Evolutionary conservation across 257 asterid species (phyloP).

Genomic region (Solanum etuberosum): DNA sequence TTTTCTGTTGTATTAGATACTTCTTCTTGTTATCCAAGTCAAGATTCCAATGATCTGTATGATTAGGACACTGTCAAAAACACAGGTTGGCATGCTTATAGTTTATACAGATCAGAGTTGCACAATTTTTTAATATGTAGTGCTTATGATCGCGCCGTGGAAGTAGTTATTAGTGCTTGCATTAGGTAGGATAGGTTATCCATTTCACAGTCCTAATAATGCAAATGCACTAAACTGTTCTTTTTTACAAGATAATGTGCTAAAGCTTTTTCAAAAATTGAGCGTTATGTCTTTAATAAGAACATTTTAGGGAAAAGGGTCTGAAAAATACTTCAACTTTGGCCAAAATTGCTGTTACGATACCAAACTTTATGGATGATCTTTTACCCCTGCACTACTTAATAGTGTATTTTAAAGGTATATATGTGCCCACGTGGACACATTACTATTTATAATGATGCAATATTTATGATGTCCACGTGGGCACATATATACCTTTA

Average conservation of each 20-base stretch:
- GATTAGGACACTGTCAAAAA: neutral
- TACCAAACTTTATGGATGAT: no score
- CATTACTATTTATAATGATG: no score
- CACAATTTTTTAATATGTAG: neutral
- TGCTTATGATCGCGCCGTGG: neutral
- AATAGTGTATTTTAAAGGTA: no score
- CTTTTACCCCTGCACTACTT: no score
- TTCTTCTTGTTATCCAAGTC: conserved; percentile 3
- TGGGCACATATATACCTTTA: no score
- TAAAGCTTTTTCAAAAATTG: neutral
- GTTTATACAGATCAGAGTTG: neutral
- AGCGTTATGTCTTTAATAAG: neutral
- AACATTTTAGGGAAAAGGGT: no score
- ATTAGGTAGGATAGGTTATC: neutral
- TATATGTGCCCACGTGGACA: no score
- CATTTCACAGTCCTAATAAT: no score
- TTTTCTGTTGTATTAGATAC: neutral
- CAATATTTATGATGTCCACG: no score
- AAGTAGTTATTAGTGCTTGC: neutral
- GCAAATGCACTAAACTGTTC: accelerated
- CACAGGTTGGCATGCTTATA: neutral
- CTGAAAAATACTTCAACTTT: no score
- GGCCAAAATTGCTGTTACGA: no score
- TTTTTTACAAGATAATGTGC: neutral
- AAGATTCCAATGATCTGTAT: neutral